Evolutionary conservation across 768 basidiomycete genomes (phyloP).

Genomic region (Tricholoma sp.): DNA sequence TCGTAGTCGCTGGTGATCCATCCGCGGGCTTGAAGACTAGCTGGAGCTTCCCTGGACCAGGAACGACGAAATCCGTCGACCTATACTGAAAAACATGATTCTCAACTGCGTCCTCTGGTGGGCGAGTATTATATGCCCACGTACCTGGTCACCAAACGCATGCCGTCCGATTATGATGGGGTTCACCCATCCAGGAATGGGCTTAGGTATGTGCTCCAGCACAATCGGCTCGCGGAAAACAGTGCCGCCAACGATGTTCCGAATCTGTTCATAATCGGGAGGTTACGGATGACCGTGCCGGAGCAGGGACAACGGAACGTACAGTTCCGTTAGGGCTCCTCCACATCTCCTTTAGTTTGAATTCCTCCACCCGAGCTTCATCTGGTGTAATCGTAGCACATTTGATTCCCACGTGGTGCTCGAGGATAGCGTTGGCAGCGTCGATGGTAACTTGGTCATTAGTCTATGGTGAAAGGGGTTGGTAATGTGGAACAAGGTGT

Average conservation of each 20-base stretch:
- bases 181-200: slow-evolving; percentile 94
- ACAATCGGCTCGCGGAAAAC: slow-evolving; percentile 99
- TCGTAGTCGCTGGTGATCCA: slow-evolving; percentile 57
- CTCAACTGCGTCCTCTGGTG: not conserved
- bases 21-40: slow-evolving; percentile 83
- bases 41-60: slow-evolving; percentile 91
- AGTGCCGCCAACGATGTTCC: slow-evolving; percentile 96
- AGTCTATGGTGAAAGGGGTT: slow-evolving; percentile 46
- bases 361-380: slow-evolving; percentile 93
- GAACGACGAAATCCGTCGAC: slow-evolving; percentile 88
- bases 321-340: slow-evolving; percentile 94
- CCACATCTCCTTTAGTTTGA: slow-evolving; percentile 99
- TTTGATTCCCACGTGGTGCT: slow-evolving; percentile 97
- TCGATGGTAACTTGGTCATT: slow-evolving; percentile 92
- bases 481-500: not conserved
- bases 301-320: slow-evolving; percentile 19
- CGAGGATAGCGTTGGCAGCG: slow-evolving; percentile 88
- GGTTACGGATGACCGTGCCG: not conserved
- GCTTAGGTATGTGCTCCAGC: slow-evolving; percentile 83
- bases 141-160: slow-evolving; percentile 92
- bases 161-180: slow-evolving; percentile 97
- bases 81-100: slow-evolving; percentile 64
- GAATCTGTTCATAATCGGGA: slow-evolving; percentile 50
- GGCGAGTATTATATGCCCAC: slow-evolving; percentile 7
- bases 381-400: slow-evolving; percentile 99